These are phyloP conservation scores for Teunomyces stri DNA, from an alignment of 805 yeast genomes.

Conservation along the genomic window DNA sequence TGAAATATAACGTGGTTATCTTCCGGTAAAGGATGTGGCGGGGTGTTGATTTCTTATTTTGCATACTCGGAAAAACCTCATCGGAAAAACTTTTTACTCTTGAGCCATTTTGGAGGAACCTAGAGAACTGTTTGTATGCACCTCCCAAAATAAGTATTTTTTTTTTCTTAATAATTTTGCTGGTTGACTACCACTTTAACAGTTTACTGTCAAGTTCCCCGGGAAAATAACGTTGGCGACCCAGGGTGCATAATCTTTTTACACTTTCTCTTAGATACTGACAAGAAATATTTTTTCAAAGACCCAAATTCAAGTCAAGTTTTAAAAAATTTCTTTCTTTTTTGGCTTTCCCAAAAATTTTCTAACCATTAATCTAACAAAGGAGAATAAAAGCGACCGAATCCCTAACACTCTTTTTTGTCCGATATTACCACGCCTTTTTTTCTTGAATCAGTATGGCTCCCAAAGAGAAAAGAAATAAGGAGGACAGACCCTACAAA, in stretches of 20 bases:
- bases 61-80: background rate
- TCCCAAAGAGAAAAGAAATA: slow-evolving; percentile 11
- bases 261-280: background rate
- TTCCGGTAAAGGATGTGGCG: too few species aligned
- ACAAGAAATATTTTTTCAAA: background rate
- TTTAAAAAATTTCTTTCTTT: background rate
- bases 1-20: too few species aligned
- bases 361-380: background rate
- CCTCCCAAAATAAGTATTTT: too few species aligned
- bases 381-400: slow-evolving; percentile 1
- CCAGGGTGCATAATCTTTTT: slow-evolving; percentile 4
- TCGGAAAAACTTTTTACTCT: slow-evolving; percentile 1
- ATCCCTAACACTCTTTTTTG: slow-evolving; percentile 2
- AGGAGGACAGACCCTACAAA: slow-evolving; percentile 53
- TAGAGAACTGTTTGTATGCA: background rate
- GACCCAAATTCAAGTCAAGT: background rate
- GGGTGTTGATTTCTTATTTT: too few species aligned
- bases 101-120: background rate
- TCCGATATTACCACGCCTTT: background rate
- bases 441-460: slow-evolving; percentile 5
- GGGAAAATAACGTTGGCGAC: background rate
- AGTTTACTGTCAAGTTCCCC: slow-evolving; percentile 1
- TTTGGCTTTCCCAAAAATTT: slow-evolving; percentile 2
- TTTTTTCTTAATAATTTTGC: background rate
- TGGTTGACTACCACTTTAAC: background rate